phyloP scores from a whole-genome alignment of 352 stramenopile genomes.

The Thalassiosira mediterranea region DNA sequence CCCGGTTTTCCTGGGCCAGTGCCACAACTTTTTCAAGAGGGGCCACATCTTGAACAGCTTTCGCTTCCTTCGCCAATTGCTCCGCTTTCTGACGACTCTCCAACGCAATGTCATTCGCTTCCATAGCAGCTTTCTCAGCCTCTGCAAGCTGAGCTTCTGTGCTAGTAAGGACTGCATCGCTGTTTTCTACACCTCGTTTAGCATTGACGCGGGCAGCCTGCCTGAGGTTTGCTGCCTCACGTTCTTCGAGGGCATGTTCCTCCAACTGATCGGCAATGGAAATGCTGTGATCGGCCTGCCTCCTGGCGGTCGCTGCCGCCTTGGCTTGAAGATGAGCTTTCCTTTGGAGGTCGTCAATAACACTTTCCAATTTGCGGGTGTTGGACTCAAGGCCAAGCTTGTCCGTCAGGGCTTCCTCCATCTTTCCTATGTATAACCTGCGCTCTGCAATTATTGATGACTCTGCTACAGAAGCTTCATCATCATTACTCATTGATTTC shows the following conservation, averaged over 20 bases:
- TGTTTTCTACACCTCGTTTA: slow-evolving; percentile 56
- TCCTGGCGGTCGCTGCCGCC: slow-evolving; percentile 54
- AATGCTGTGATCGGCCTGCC: slow-evolving; percentile 60
- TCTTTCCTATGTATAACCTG: slow-evolving; percentile 41
- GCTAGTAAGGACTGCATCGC: slow-evolving; percentile 53
- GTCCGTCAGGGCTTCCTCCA: slow-evolving; percentile 53
- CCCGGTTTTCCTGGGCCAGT: slow-evolving; percentile 32
- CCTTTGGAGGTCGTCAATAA: slow-evolving; percentile 62
- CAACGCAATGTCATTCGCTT: slow-evolving; percentile 56
- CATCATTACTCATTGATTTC: slow-evolving; percentile 33
- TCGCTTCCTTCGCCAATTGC: slow-evolving; percentile 45
- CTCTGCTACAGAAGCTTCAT: slow-evolving; percentile 27
- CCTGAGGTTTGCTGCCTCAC: slow-evolving; percentile 72
- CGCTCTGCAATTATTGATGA: slow-evolving; percentile 10
- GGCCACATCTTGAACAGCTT: slow-evolving; percentile 43
- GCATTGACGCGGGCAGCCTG: slow-evolving; percentile 58
- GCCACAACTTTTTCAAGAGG: slow-evolving; percentile 29
- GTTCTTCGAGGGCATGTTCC: slow-evolving; percentile 78
- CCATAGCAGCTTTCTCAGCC: slow-evolving; percentile 57
- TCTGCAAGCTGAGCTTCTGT: slow-evolving; percentile 67
- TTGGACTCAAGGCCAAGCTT: slow-evolving; percentile 44
- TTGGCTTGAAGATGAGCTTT: slow-evolving; percentile 65
- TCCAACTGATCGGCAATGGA: slow-evolving; percentile 70
- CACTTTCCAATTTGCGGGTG: slow-evolving; percentile 35
- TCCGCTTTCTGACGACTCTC: slow-evolving; percentile 54